Evolutionary conservation across 2,329 filamentous ascomycete genomes (phyloP).

Genomic region (Ophiostoma novo-ulmi): DNA sequence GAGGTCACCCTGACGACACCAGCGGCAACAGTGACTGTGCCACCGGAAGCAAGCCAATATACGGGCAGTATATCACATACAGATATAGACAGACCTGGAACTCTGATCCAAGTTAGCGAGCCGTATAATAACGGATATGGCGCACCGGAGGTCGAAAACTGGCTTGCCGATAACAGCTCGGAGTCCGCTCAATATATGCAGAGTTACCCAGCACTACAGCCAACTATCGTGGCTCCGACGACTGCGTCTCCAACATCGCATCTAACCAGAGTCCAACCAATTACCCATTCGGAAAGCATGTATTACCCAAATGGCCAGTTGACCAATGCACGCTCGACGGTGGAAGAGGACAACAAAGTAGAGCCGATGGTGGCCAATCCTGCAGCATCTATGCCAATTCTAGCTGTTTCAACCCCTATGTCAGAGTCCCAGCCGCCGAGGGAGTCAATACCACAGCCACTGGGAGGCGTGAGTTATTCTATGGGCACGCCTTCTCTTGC

Average conservation of each 20-base stretch:
- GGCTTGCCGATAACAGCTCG: constrained; percentile 33
- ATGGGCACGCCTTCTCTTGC: not conserved
- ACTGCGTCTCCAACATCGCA: constrained; percentile 11
- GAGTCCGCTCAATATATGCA: constrained; percentile 33
- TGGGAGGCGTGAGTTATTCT: not conserved
- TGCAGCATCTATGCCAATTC: not conserved
- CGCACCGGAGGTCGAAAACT: constrained; percentile 30
- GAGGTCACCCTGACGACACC: constrained; percentile 30
- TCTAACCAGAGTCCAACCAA: constrained; percentile 28
- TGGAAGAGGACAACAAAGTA: not conserved
- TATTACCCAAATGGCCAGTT: constrained; percentile 35
- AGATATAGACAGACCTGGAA: not conserved
- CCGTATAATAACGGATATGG: constrained; percentile 28
- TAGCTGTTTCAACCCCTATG: not conserved
- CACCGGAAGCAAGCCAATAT: constrained; percentile 23
- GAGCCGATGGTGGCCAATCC: not conserved
- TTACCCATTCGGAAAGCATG: constrained; percentile 38
- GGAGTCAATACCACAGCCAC: not conserved
- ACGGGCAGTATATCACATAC: constrained; percentile 19
- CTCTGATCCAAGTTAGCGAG: constrained; percentile 24
- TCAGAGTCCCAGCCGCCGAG: not conserved
- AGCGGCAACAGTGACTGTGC: constrained; percentile 17
- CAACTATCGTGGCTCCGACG: constrained; percentile 29
- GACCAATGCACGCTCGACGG: not conserved
- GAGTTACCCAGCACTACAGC: constrained; percentile 38